Conservation (phyloP, 768 basidiomycete genomes). For the Auricularia heimuer region DNA sequence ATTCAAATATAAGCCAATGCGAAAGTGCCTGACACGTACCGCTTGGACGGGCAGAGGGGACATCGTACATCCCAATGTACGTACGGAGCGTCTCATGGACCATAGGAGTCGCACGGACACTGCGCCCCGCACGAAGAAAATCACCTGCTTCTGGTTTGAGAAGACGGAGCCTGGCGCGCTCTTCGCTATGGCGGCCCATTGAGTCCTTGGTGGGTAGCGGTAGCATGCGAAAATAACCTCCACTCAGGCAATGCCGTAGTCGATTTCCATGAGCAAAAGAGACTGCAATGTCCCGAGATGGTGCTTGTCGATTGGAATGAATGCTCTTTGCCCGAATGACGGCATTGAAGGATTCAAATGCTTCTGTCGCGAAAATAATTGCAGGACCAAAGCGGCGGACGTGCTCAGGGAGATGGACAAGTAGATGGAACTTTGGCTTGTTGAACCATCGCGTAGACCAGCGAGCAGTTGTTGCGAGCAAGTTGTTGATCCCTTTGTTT, state of each 20-base stretch:
- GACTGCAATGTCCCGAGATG: slow-evolving; percentile 22
- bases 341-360: slow-evolving; percentile 19
- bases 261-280: slow-evolving; percentile 15
- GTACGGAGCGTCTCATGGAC: no score
- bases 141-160: no score
- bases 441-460: slow-evolving; percentile 29
- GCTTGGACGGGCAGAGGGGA: no score
- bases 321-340: slow-evolving; percentile 24
- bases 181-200: no score
- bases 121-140: no score
- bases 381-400: slow-evolving; percentile 33
- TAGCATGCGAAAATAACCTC: slow-evolving; percentile 10
- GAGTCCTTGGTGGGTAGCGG: not conserved
- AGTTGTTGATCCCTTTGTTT: slow-evolving; percentile 23
- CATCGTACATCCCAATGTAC: no score
- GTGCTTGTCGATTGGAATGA: slow-evolving; percentile 27
- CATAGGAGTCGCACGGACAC: no score
- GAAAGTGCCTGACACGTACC: no score
- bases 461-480: slow-evolving; percentile 23
- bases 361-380: slow-evolving; percentile 34
- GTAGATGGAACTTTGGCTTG: slow-evolving; percentile 36
- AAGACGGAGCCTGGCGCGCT: no score
- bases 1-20: no score
- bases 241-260: slow-evolving; percentile 20
- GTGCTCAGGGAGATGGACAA: slow-evolving; percentile 28